Evolutionary conservation across 208 protist species (phyloP), one percentile per base, ranked within the genome.

Genomic region (Angomonas ambiguus): DNA sequence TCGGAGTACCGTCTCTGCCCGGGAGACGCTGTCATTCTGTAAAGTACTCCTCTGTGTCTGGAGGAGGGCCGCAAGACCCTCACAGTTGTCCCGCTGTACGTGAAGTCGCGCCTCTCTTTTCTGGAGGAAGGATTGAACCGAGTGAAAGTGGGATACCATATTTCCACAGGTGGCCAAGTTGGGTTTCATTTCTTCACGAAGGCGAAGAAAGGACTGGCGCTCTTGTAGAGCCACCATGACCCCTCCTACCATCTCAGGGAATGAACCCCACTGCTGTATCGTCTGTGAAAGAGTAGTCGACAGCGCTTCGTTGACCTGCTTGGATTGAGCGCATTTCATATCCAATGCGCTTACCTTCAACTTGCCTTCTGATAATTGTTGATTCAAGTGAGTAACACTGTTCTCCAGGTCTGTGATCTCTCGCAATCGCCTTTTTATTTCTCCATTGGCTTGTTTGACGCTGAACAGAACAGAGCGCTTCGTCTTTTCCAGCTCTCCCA

Each of bases 401-500:
- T 77, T 66, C n/a, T 61, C 68, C 11, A 91, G 65, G 24, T 90
- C 85, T 16, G 56, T 58, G 24, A 87, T 64, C 65, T 92, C 83
- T 24, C 81, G 67, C 11, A 57, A 42, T 5, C 83, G 80, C 8
- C 85, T 76, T 67, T 81, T 66, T 18, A 91, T 77, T 30, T 87
- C 84, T 11, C 75, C 82, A 48, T 83, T 75, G 22, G 72, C 65
- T 63, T 79, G 75, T 41, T 84, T 76, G 25, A 94, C 64, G 2
- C 59, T 64, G 62, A 92, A 65, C 25, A 73, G 58, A 28, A 66
- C 63, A 1, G 77, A 65, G 33, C 84, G 74, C 61, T 71, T 69
- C 18, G 68, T 58, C 3, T 74, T 75, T 71, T 94, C 78, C 41
- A 87, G 71, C 16, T 88, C 76, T 30, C 74, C 67, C 34, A 94